These are phyloP conservation scores for Oropetium thomaeum DNA, from an alignment of 176 grass and related monocot genomes.

Conservation along the genomic window DNA sequence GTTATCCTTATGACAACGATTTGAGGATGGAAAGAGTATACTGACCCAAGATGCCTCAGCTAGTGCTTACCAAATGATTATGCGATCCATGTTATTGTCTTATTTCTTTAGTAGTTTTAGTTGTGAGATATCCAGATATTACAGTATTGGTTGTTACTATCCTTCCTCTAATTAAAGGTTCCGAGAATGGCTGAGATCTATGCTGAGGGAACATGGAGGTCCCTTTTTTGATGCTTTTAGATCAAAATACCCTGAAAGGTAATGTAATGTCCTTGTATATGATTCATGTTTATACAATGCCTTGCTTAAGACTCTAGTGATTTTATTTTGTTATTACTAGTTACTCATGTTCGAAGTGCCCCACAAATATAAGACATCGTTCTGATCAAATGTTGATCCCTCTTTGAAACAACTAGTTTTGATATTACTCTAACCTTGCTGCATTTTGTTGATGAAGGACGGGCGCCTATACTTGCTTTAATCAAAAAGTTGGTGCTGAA, in stretches of 20 bases:
- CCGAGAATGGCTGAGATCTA: constrained; percentile 83
- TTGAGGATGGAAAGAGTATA: too few species aligned
- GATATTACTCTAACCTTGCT: constrained; percentile 8
- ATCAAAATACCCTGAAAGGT: constrained; percentile 91
- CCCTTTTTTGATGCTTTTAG: constrained; percentile 90
- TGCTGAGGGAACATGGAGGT: constrained; percentile 68
- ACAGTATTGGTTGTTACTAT: neutral
- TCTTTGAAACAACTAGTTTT: constrained; percentile 6
- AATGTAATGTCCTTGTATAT: constrained; percentile 9
- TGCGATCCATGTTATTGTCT: neutral
- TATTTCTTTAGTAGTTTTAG: neutral
- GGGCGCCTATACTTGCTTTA: constrained; percentile 88
- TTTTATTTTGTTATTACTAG: constrained; percentile 13
- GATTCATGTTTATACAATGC: neutral
- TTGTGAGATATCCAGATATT: neutral
- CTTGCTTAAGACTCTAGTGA: neutral
- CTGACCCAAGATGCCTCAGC: too few species aligned
- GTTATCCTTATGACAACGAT: too few species aligned
- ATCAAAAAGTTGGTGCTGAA: constrained; percentile 81
- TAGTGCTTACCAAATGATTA: neutral
- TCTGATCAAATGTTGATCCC: neutral
- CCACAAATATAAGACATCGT: neutral
- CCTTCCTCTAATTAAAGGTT: constrained; percentile 53
- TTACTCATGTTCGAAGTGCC: neutral
- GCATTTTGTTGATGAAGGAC: constrained; percentile 39